Base-by-base conservation (phyloP, 495 filamentous ascomycete genomes). In the Ascodesmis nigricans region DNA sequence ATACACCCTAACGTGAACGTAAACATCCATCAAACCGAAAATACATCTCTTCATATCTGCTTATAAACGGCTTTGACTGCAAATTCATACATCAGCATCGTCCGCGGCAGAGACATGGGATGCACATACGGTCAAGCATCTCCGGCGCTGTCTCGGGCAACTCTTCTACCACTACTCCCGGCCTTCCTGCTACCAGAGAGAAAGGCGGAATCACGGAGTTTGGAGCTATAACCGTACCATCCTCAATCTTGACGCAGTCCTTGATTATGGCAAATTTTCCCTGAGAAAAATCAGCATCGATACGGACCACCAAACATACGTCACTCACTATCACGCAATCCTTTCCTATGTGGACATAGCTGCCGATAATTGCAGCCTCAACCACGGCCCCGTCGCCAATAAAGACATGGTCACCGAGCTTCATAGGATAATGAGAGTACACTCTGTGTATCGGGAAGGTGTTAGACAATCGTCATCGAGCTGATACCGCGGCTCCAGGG, bases 191-290 rank as follows among this genome's bases (percentile, higher is more conserved):
- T 11, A 97, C 82, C 27, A 93, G 65, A 46, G 66, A 75, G 55
- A 78, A 84, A 49, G 76, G 78, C 20, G 82, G 79, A 41, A 95
- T 77, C 8, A 93, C 79, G 73, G 90, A 92, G 36, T 77, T 75
- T 10, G 70, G 61, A 5, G 87, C 76, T 11, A 97, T 65, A 28
- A 91, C 73, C 3, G 72, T 68, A 7, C 73, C 75, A 41, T 90
- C 77, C 37, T 93, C 59, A 33, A 97, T 72, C 41, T 69, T 69
- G 21, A 79, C 75, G 53, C 73, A 79, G 50, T 93, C 84, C 55
- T 91, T 91, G 44, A 97, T 66, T 24, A 93, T 83, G 23, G 70
- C 71, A 52, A 91, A 78, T 47, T 77, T 73, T 36, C 79, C 78
- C 47, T 50, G 9, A 13, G 22, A 16, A 5, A 11, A 11, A 10